These are phyloP conservation scores for Alternaria alternata DNA, from an alignment of 2,329 filamentous ascomycete genomes.

Conservation along the genomic window DNA sequence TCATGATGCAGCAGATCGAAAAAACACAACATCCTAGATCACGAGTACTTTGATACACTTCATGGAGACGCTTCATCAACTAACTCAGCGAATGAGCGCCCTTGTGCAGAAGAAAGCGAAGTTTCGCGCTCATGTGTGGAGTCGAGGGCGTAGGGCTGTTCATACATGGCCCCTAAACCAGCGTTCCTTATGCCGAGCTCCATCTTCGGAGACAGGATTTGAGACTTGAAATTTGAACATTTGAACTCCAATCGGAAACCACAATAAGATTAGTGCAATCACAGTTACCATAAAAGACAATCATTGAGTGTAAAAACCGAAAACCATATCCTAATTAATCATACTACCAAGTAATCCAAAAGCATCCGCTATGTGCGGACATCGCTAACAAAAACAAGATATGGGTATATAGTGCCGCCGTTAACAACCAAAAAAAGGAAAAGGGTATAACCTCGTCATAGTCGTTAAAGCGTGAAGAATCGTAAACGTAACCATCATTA, in stretches of 20 bases:
- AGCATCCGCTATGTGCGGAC: slow-evolving; percentile 1
- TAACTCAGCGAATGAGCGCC: not conserved
- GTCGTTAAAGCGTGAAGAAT: slow-evolving; percentile 19
- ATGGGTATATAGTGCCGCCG: slow-evolving; percentile 16
- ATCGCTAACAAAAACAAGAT: slow-evolving; percentile 6
- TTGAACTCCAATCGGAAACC: not conserved
- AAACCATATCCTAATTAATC: slow-evolving; percentile 8
- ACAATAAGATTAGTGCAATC: not conserved
- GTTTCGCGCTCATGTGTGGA: no score
- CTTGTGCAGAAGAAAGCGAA: not conserved
- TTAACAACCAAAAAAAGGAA: slow-evolving; percentile 16
- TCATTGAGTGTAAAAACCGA: not conserved
- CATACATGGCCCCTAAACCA: no score
- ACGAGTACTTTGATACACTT: not conserved
- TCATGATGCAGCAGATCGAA: not conserved
- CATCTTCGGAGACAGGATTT: not conserved
- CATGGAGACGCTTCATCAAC: not conserved
- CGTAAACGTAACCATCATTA: slow-evolving; percentile 15
- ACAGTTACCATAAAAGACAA: not conserved
- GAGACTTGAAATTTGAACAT: not conserved
- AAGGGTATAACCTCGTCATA: slow-evolving; percentile 16
- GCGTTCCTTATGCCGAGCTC: no score
- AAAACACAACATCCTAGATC: not conserved
- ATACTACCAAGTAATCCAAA: slow-evolving; percentile 5
- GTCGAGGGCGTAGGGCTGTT: no score